Conservation (phyloP, 2,329 filamentous ascomycete genomes). For the Cryphonectria nitschkei region DNA sequence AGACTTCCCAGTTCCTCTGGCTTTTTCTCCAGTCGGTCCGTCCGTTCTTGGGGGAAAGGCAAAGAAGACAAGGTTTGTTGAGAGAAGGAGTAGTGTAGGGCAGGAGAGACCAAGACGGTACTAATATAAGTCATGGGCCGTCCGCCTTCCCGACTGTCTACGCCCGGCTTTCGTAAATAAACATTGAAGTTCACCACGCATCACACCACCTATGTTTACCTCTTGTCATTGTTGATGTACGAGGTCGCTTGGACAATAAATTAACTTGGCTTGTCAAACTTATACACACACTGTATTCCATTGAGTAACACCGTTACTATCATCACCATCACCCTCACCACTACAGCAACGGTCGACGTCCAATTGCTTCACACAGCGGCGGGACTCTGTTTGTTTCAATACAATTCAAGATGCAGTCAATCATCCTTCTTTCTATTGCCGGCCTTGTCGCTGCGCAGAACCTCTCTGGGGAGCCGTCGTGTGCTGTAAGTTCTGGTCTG, state of each 20-base stretch:
- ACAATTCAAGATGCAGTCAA: conserved; percentile 36
- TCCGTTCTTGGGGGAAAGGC: neutral
- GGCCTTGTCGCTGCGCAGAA: conserved; percentile 40
- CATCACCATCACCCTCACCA: neutral
- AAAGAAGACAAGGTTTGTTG: neutral
- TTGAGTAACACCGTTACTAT: neutral
- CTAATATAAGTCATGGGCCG: neutral
- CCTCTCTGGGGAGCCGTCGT: conserved; percentile 41
- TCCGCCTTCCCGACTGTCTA: neutral
- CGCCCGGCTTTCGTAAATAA: neutral
- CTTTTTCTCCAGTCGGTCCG: neutral
- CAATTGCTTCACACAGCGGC: neutral
- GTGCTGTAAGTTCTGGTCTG: conserved; percentile 39
- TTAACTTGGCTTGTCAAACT: neutral
- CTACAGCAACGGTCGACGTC: neutral
- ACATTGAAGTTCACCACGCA: neutral
- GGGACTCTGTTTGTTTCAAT: neutral
- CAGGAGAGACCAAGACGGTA: neutral
- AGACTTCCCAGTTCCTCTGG: neutral
- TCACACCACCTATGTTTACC: neutral
- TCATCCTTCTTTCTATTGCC: conserved; percentile 34
- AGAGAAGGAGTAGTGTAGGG: neutral
- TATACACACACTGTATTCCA: neutral
- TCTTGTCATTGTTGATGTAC: neutral
- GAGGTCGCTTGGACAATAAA: neutral